These are phyloP conservation scores for Aspergillus phoenicis DNA, from an alignment of 2,329 filamentous ascomycete genomes.

Conservation along the genomic window DNA sequence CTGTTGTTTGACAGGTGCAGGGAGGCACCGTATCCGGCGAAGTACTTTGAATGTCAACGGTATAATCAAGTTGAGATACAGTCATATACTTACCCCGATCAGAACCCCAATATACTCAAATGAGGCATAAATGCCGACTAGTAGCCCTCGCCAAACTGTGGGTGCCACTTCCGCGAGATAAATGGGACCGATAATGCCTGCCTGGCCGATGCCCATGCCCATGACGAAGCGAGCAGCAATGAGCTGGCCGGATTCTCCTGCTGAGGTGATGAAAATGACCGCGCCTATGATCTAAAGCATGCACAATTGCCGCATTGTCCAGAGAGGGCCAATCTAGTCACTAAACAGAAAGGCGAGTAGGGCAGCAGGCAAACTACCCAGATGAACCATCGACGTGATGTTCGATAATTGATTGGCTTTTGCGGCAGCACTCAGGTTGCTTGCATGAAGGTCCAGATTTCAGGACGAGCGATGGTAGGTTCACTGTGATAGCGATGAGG, in stretches of 20 bases:
- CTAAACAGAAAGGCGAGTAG: constrained; percentile 32
- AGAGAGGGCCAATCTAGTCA: constrained; percentile 31
- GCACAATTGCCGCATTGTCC: constrained; percentile 28
- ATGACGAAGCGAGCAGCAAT: constrained; percentile 37
- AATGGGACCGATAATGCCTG: constrained; percentile 82
- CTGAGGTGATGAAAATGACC: constrained; percentile 37
- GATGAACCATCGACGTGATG: constrained; percentile 45
- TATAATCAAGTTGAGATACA: neutral
- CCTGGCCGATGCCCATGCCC: constrained; percentile 42
- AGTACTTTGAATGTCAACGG: constrained; percentile 21
- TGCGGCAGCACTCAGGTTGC: constrained; percentile 16
- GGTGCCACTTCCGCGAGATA: constrained; percentile 88
- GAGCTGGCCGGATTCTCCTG: constrained; percentile 31
- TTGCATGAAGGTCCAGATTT: constrained; percentile 17
- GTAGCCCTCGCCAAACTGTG: constrained; percentile 66
- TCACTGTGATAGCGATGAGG: constrained; percentile 26
- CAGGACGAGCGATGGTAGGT: constrained; percentile 21
- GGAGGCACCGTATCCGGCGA: constrained; percentile 48
- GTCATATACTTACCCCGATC: constrained; percentile 20
- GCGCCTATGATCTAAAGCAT: constrained; percentile 26
- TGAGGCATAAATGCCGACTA: constrained; percentile 22
- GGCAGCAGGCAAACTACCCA: constrained; percentile 43
- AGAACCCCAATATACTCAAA: constrained; percentile 28
- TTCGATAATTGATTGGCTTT: constrained; percentile 40
- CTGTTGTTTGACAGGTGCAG: constrained; percentile 50